phyloP scores from a whole-genome alignment of 2,329 filamentous ascomycete species.

The Monosporascus sp. region DNA sequence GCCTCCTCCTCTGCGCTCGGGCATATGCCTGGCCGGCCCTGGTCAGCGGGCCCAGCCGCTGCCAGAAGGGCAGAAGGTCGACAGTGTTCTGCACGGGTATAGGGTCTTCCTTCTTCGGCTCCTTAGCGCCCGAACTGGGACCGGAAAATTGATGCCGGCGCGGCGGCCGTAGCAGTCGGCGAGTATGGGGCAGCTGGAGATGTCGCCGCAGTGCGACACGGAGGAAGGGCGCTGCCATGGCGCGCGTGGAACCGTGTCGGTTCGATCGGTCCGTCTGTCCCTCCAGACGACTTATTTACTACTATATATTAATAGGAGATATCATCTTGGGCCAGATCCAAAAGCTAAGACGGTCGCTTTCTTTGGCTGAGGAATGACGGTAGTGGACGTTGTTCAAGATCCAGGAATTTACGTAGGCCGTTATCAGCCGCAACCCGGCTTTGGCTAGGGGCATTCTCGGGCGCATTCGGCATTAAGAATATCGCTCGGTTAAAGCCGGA shows the following conservation, averaged over 20 bases:
- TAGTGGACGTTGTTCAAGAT: not conserved
- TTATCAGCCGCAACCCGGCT: not conserved
- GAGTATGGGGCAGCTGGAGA: conserved; percentile 7
- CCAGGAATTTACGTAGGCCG: not conserved
- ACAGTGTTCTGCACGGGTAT: conserved; percentile 40
- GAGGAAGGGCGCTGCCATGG: conserved; percentile 10
- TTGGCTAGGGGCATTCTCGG: not conserved
- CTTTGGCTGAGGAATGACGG: not conserved
- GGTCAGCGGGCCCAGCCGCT: conserved; percentile 53
- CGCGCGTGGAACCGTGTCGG: too few species aligned
- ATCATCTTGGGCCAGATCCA: too few species aligned
- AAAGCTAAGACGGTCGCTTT: too few species aligned
- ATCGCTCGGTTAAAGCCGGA: not conserved
- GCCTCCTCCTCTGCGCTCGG: conserved; percentile 63
- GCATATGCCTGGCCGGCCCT: conserved; percentile 56
- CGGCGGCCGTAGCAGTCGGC: conserved; percentile 9
- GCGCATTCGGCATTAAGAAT: not conserved
- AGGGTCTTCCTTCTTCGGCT: conserved; percentile 21
- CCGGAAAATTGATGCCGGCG: conserved; percentile 17
- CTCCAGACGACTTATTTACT: too few species aligned
- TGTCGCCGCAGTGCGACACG: conserved; percentile 17
- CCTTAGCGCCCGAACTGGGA: conserved; percentile 8
- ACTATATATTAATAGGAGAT: too few species aligned
- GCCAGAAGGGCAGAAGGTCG: conserved; percentile 44
- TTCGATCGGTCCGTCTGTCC: too few species aligned